Evolutionary conservation across 345 rosid genomes (phyloP).

Genomic region (Murraya paniculata): DNA sequence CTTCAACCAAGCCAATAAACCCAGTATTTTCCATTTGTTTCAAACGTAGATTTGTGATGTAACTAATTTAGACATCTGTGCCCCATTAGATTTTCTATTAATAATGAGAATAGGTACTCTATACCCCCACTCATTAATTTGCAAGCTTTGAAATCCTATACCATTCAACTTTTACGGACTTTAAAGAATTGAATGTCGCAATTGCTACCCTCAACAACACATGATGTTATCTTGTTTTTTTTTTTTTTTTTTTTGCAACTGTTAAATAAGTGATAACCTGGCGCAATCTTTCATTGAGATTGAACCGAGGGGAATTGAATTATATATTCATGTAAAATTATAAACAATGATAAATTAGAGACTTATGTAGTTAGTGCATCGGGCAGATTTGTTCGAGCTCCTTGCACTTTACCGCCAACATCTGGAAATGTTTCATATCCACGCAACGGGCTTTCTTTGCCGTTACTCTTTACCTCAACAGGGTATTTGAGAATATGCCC

Average conservation of each 20-base stretch:
- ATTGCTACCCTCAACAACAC: background rate
- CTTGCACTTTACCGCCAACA: constrained; percentile 80
- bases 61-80: background rate
- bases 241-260: background rate
- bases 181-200: background rate
- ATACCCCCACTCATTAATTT: background rate
- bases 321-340: background rate
- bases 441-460: constrained; percentile 54
- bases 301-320: background rate
- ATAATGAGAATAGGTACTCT: background rate
- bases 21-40: constrained; percentile 14
- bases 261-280: background rate
- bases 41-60: constrained; percentile 1
- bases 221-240: background rate
- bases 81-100: background rate
- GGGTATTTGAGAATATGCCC: constrained; percentile 82
- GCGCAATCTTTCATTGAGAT: background rate
- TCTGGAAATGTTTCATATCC: constrained; percentile 75
- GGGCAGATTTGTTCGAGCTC: constrained; percentile 64
- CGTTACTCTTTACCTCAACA: constrained; percentile 42
- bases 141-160: background rate
- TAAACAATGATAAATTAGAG: background rate
- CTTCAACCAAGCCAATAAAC: constrained; percentile 3
- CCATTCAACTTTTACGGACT: background rate
- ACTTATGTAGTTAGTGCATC: constrained; percentile 64